A percentile compares a stretch with the other conserved stretches of the same genome.
These are phyloP conservation scores for Crataegus laevigata DNA, from an alignment of 306 rosid genomes.

Conservation along the genomic window DNA sequence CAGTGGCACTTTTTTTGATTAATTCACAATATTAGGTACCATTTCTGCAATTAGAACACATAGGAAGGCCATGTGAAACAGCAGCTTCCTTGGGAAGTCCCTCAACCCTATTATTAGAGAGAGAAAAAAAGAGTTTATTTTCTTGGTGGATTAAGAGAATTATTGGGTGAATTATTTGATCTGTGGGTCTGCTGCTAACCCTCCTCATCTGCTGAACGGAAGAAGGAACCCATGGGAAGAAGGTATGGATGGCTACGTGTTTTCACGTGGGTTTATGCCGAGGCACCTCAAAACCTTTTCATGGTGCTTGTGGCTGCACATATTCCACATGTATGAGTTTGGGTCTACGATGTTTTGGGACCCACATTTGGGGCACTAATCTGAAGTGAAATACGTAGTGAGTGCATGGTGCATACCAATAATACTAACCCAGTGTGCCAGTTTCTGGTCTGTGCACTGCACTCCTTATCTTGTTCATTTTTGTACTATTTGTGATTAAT, in stretches of 20 bases:
- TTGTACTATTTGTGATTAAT: background rate
- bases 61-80: slow-evolving; percentile 63
- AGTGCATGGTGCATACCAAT: background rate
- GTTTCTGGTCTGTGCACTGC: background rate
- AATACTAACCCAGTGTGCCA: background rate
- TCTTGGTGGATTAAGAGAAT: background rate
- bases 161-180: background rate
- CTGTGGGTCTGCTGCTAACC: background rate
- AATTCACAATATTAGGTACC: slow-evolving; percentile 12
- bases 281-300: slow-evolving; percentile 32
- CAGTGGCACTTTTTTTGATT: background rate
- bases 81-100: slow-evolving; percentile 61
- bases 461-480: background rate
- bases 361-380: background rate
- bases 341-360: slow-evolving; percentile 11
- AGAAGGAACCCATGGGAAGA: slow-evolving; percentile 12
- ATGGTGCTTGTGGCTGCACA: slow-evolving; percentile 41
- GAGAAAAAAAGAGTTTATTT: background rate
- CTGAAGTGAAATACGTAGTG: background rate
- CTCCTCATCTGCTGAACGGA: background rate
- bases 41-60: slow-evolving; percentile 16
- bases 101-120: slow-evolving; percentile 36
- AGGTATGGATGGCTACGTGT: slow-evolving; percentile 33
- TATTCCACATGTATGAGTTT: slow-evolving; percentile 51
- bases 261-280: slow-evolving; percentile 52